Evolutionary conservation across 305 asterid genomes (phyloP), one percentile per base, ranked within the genome.

Genomic region (Rubia balearica): DNA sequence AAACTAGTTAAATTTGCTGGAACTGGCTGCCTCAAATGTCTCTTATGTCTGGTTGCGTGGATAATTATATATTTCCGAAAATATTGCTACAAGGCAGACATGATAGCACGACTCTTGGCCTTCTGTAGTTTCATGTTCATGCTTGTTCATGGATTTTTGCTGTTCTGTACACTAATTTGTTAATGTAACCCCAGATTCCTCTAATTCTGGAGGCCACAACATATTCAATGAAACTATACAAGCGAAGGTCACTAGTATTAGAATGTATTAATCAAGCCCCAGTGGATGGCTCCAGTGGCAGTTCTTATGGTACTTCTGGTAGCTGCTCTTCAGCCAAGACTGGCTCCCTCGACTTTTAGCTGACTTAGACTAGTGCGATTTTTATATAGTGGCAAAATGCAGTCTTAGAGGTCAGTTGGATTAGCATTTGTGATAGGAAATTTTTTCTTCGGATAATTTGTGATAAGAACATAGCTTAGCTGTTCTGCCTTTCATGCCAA

Each of bases 211-310:
- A 86, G 80, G 87, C 92, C 43, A 87, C 89, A 49, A 92, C 93
- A 76, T 92, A 81, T 77, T 92, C 98, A 17, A 86, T 90, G 82
- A 92, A 89, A 81, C 79, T 90, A 80, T 87, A 85, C 60, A 92
- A 83, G 80, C 82, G 96, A 70, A 82, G 92, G 75, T 79, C 85
- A 53, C 75, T 92, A 65, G 38, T 73, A 71, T 74, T 92, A 82
- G 97, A 92, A 75, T 86, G 96, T 76, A 85, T 89, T 60, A 93
- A 90, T 86, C 98, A 90, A 82, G 98, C 98, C 61, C 97, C 97
- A 0, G 92, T 93, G 5, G 98, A 93, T 76, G 97, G 94, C 68
- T 88, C 97, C 9, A 85, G 88, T 74, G 98, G 97, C 71, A 81
- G 73, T 65, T 90, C 97, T 4, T 90, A 90, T 78, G 90, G 69